Evolutionary conservation across 805 yeast genomes (phyloP).

Genomic region (Scheffersomyces spartinae): DNA sequence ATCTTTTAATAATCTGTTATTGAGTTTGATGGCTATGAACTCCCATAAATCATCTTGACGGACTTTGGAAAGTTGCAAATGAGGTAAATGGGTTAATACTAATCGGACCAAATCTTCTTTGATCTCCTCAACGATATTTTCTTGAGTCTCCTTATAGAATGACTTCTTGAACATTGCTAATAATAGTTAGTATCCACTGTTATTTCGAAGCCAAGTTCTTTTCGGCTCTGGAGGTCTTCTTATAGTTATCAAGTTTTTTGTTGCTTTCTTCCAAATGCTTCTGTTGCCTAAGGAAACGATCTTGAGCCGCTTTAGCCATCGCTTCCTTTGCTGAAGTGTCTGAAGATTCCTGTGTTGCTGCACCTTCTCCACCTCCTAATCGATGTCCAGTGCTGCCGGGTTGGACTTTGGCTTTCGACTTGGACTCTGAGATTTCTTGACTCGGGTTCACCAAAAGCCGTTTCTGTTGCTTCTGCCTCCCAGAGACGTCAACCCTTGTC

Average conservation of each 20-base stretch:
- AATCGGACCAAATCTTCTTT: slow-evolving; percentile 16
- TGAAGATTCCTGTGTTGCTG: slow-evolving; percentile 1
- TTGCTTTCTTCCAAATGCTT: slow-evolving; percentile 15
- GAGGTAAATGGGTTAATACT: slow-evolving; percentile 19
- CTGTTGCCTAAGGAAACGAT: slow-evolving; percentile 17
- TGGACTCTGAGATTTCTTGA: neutral
- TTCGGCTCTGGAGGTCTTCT: slow-evolving; percentile 17
- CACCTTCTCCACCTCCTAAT: slow-evolving; percentile 7
- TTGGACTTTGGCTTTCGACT: no score
- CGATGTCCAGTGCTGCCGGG: no score
- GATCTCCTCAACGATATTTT: slow-evolving; percentile 10
- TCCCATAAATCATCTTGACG: slow-evolving; percentile 22
- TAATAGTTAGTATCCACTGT: neutral
- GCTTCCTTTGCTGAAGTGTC: slow-evolving; percentile 14
- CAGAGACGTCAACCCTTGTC: slow-evolving; percentile 1
- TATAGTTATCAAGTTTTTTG: slow-evolving; percentile 19
- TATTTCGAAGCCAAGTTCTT: slow-evolving; percentile 13
- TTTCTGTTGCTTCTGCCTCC: neutral
- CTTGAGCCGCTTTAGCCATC: slow-evolving; percentile 30
- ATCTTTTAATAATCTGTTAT: slow-evolving; percentile 8
- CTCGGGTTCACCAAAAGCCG: slow-evolving; percentile 1
- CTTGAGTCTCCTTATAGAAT: slow-evolving; percentile 15
- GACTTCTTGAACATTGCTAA: slow-evolving; percentile 7
- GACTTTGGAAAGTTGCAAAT: slow-evolving; percentile 15
- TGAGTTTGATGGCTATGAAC: slow-evolving; percentile 20